phyloP scores from a whole-genome alignment of 495 filamentous ascomycete species.

The Penicillium turbatum region DNA sequence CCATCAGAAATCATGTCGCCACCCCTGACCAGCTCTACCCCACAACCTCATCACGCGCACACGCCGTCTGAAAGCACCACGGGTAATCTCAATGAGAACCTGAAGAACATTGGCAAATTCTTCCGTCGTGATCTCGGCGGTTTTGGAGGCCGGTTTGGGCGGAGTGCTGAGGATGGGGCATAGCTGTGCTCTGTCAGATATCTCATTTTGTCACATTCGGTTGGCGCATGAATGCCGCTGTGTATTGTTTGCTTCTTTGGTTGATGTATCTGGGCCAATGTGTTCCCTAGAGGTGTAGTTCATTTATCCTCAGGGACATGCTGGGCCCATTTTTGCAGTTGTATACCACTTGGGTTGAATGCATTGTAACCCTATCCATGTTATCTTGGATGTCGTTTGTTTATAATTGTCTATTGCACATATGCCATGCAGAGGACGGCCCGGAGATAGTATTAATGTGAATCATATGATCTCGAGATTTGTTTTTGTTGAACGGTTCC shows the following conservation, averaged over 20 bases:
- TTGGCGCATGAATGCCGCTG: constrained; percentile 3
- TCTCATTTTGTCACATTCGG: neutral
- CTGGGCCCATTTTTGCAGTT: constrained; percentile 1
- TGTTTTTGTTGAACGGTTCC: too few species aligned
- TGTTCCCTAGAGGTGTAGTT: neutral
- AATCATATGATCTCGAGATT: too few species aligned
- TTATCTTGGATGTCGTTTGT: neutral
- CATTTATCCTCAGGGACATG: neutral
- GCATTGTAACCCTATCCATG: neutral
- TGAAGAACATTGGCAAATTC: constrained; percentile 94
- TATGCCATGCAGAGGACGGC: neutral
- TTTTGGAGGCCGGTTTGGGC: constrained; percentile 69
- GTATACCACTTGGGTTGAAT: constrained; percentile 1
- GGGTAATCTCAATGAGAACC: constrained; percentile 77
- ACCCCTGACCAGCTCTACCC: constrained; percentile 10
- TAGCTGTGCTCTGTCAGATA: neutral
- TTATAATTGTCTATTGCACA: neutral
- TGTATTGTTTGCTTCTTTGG: neutral
- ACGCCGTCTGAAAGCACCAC: constrained; percentile 33
- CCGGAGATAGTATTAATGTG: too few species aligned
- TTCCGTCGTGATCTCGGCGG: constrained; percentile 85
- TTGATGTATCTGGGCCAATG: neutral
- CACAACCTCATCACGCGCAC: constrained; percentile 15
- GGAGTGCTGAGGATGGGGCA: constrained; percentile 34
- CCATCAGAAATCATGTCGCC: constrained; percentile 22